These are phyloP conservation scores for Pleurotus tuoliensis DNA, from an alignment of 768 basidiomycete genomes.

Conservation along the genomic window DNA sequence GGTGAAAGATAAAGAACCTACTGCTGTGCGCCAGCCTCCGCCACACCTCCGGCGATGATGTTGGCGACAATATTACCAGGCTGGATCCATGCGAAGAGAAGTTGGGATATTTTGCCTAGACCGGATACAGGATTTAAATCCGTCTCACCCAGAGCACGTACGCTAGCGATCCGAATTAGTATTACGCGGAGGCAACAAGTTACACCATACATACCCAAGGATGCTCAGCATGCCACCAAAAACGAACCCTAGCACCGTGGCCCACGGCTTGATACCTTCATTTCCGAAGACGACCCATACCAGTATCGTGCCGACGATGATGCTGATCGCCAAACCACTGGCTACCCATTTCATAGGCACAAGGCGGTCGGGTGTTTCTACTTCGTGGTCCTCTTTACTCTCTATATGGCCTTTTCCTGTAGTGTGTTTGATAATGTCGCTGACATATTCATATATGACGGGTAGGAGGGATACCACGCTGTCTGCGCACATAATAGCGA, in stretches of 20 bases:
- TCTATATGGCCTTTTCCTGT: slow-evolving; percentile 16
- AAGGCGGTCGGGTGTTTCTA: slow-evolving; percentile 74
- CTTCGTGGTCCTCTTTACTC: slow-evolving; percentile 51
- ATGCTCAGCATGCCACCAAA: slow-evolving; percentile 83
- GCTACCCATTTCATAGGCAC: slow-evolving; percentile 81
- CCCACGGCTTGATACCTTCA: slow-evolving; percentile 94
- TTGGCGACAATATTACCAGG: slow-evolving; percentile 97
- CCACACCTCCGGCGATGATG: slow-evolving; percentile 95
- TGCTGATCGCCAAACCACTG: slow-evolving; percentile 58
- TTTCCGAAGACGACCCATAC: slow-evolving; percentile 89
- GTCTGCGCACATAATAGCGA: slow-evolving; percentile 96
- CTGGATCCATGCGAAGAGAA: slow-evolving; percentile 91
- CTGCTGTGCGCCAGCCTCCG: slow-evolving; percentile 94
- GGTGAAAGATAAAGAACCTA: slow-evolving; percentile 37
- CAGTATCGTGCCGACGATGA: slow-evolving; percentile 66
- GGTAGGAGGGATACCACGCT: slow-evolving; percentile 83
- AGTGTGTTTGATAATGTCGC: slow-evolving; percentile 26
- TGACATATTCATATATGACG: slow-evolving; percentile 53
- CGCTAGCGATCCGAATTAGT: slow-evolving; percentile 37
- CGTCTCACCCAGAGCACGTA: slow-evolving; percentile 93
- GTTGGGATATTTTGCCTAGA: slow-evolving; percentile 90
- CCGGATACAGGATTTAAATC: slow-evolving; percentile 92
- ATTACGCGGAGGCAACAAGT: too few species aligned
- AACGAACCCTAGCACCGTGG: slow-evolving; percentile 79
- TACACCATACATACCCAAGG: slow-evolving; percentile 56